Evolutionary conservation across 768 basidiomycete species (phyloP), one percentile per base, ranked within the genome.

Genomic region (Crepidotus variabilis): DNA sequence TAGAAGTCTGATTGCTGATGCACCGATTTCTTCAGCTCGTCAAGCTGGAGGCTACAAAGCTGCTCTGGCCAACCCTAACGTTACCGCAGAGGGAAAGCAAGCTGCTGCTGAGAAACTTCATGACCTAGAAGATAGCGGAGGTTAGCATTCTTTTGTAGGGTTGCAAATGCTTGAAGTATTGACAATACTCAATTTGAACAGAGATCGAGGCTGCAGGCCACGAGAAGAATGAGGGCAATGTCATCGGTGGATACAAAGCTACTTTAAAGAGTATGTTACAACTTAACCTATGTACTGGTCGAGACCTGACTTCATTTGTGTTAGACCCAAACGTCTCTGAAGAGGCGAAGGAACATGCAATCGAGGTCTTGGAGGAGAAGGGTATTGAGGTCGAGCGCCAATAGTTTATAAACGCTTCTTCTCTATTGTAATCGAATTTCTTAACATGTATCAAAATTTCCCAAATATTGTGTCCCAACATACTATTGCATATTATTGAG

Each of bases 21-120:
- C n/a, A 28, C 4, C 28, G 28, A n/a, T n/a, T n/a, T n/a, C 8
- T 28, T 28, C 28, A 28, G 28, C 28, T 28, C 28, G 28, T 28
- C 28, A 28, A 28, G 28, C 28, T 28, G 28, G 28, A 28, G 84
- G 85, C 39, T 71, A 83, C 58, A 85, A 84, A 64, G 83, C 85
- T 10, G 72, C 84, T 8, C 71, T 84, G 1, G 67, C 77, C 61
- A 87, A 87, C 65, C 83, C 83, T 8, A 73, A 80, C 51, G 81
- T 84, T 43, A 83, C 82, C 3, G 71, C 74, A 0, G 78, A 79
- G 57, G 85, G 83, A 0, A 84, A 83, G 63, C 67, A 72, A 47
- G 72, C 73, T 16, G 85, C 84, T 7, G 61, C 61, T 8, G 68
- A 78, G 49, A 71, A 73, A 10, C 74, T 87, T n/a, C 71, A 78